Evolutionary conservation across 2,329 filamentous ascomycete genomes (phyloP), one percentile per base, ranked within the genome.

Genomic region (Grosmannia huntii): DNA sequence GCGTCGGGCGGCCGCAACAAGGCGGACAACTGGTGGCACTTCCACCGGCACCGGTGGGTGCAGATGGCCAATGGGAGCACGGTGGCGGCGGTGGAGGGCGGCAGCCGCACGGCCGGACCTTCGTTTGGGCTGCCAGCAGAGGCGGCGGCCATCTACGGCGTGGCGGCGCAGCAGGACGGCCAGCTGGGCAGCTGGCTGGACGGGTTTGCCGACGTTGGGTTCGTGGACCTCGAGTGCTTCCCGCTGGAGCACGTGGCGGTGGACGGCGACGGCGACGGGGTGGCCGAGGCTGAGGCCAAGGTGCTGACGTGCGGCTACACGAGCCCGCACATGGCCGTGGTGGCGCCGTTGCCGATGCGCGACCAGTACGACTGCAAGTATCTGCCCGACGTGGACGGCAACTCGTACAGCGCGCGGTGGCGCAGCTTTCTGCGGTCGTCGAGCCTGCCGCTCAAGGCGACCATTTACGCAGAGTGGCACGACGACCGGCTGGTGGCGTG

Each of bases 401-500:
- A 84, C 69, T 79, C 76, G 2, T 84, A 83, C 65, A 81, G 76
- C 57, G 82, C 80, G 4, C 76, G 83, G n/a, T 86, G 80, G 69
- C 76, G 79, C 52, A 77, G 76, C 0, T 85, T 89, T 63, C 71
- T 90, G 10, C 74, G 77, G 28, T 85, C 80, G 44, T 85, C 80
- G 1, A 83, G 79, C 52, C 68, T 87, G 38, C 83, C 84, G 1
- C 78, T 90, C 67, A 90, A 90, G 70, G 79, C 82, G 14, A 89
- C 86, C 3, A 76, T 89, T 50, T 90, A 86, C 67, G 73, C 80
- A 10, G 87, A 90, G 68, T 90, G 87, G 87, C 86, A 89, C 66
- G 86, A 89, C 66, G 77, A 80, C 51, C 76, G 86, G 7, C 73
- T 90, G 0, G 71, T 82, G 16, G 80, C 85, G 0, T 90, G 86